Base-by-base conservation (phyloP, 2,329 filamentous ascomycete genomes). In the Stagonosporopsis chrysanthemi region DNA sequence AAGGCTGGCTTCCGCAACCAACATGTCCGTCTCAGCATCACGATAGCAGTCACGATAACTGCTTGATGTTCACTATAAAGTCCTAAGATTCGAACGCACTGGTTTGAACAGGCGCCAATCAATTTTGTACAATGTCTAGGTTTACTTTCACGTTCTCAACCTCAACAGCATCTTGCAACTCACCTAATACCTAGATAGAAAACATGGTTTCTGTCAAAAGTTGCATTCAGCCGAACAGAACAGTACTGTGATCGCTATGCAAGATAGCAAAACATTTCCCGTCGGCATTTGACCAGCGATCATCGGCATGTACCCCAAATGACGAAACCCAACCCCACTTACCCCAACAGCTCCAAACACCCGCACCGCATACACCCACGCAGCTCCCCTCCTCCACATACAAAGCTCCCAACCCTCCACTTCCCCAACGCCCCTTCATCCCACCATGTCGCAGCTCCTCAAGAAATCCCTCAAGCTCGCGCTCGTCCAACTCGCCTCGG, bases 401-500 rank as follows among this genome's bases (percentile, higher is more conserved):
- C 14, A 3, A 11, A 19, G 19, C 19, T 3, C 19, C 19, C 22
- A 19, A 44, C 14, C 23, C 11, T 8, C 8, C 23, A 31, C 11
- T 17, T 11, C 44, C 42, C 3, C 35, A 26, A 26, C 19, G 19
- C 3, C 19, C 19, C n/a, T 14, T n/a, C 23, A 7, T 8, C 8
- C 23, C 36, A 40, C 28, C 1, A 73, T 74, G 71, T 47, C 73
- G 2, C 56, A 64, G 6, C 63, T 75, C 39, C 69, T 76, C 61
- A 76, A 77, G 53, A 65, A 75, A 58, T 72, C 74, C 7, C 66
- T 77, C 46, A 76, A 74, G 58, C 72, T 77, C 52, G 75, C 75
- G 28, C 72, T 78, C 47, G 65, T 77, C 49, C 70, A 89, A 82
- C 90, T 78, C 38, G 74, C 76, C 33, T 71, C 72, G 26, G 73